Evolutionary conservation across 2,329 filamentous ascomycete species (phyloP), one percentile per base, ranked within the genome.

Genomic region (Triangularia verruculosa): DNA sequence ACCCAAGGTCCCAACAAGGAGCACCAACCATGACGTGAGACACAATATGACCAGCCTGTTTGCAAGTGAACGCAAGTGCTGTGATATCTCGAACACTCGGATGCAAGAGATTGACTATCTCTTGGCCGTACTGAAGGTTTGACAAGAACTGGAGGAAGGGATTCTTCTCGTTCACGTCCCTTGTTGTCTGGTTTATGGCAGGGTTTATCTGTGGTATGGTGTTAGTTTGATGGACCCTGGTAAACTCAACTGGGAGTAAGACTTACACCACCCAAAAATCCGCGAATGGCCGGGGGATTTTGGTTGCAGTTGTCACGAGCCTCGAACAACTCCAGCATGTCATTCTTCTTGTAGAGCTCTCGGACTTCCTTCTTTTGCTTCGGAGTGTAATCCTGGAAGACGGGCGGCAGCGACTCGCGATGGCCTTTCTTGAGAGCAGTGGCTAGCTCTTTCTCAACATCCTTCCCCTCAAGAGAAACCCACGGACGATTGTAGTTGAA

Each of bases 11-110:
- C 17, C 17, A 32, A 27, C 20, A 22, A n/a, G 11, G 22, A 32
- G 17, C 5, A 47, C 56, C n/a, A 25, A 24, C 17, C 32, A 13
- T 24, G 17, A 24, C 8, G n/a, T 32, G 2, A 24, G 20, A 20
- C 3, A 25, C 13, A 8, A 25, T 2, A n/a, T 13, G 39, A 17
- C 39, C 39, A 17, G 39, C 39, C 13, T 17, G 4, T 39, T 58
- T 58, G 65, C 67, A 69, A 9, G 61, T 57, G 12, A 55, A 30
- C 3, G 66, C 66, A 27, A 70, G 55, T 1, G 66, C 63, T 5
- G 66, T 63, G 17, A 70, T 12, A 27, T 70, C 66, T 4, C 64
- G 17, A 15, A 69, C 32, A 58, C 63, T 65, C 0, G 67, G 64
- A 11, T 11, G 30, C 9, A 69, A 28, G 0, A 59, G 12, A 11